phyloP scores from a whole-genome alignment of 2,329 filamentous ascomycete genomes.

The Ophiocordyceps camponoti-leonardi region DNA sequence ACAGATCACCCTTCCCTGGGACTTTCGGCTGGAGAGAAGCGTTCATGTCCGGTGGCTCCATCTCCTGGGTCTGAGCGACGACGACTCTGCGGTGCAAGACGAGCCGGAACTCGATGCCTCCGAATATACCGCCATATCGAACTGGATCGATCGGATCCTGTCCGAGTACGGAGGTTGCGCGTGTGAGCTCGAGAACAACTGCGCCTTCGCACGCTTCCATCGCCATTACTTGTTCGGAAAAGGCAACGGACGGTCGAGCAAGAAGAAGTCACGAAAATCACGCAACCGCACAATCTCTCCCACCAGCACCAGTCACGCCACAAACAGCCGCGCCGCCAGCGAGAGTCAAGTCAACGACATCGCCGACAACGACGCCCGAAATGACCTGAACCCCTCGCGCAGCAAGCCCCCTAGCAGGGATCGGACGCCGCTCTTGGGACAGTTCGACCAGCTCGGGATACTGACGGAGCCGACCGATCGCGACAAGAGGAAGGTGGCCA shows the following conservation, averaged over 20 bases:
- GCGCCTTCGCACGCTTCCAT: constrained; percentile 47
- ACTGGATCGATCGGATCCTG: constrained; percentile 52
- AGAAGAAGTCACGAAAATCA: constrained; percentile 36
- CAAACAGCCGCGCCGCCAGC: constrained; percentile 46
- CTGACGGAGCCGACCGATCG: constrained; percentile 47
- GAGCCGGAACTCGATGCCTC: constrained; percentile 39
- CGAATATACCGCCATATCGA: constrained; percentile 42
- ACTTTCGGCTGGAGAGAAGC: constrained; percentile 43
- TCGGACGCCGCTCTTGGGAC: constrained; percentile 43
- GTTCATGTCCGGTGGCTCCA: constrained; percentile 36
- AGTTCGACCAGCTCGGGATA: constrained; percentile 40
- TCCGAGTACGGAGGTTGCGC: constrained; percentile 69
- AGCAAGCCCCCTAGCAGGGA: constrained; percentile 53
- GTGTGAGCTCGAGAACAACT: constrained; percentile 46
- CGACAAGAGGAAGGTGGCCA: constrained; percentile 49
- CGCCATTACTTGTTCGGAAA: constrained; percentile 33
- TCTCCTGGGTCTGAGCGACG: constrained; percentile 44
- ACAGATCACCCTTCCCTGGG: constrained; percentile 50
- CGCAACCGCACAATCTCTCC: constrained; percentile 41
- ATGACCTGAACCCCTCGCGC: constrained; percentile 29
- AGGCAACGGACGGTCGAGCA: constrained; percentile 21
- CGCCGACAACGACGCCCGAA: constrained; percentile 30
- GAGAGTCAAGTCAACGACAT: constrained; percentile 41
- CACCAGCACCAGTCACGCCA: constrained; percentile 43
- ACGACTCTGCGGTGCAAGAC: constrained; percentile 28